Evolutionary conservation across 495 filamentous ascomycete genomes (phyloP).

Genomic region (Penicillium silybi): DNA sequence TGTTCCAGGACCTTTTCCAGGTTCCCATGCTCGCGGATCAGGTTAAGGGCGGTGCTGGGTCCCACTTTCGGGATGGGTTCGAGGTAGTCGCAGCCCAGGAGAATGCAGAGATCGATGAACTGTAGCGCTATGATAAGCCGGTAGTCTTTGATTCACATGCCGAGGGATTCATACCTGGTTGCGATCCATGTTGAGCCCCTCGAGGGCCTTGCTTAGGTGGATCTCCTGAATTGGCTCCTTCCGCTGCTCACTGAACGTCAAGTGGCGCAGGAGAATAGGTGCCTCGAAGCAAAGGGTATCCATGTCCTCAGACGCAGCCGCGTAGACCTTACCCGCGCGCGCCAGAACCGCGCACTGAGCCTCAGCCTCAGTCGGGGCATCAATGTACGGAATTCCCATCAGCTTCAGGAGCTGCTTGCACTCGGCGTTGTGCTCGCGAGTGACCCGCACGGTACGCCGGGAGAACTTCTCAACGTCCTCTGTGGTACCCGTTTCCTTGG

Average conservation of each 20-base stretch:
- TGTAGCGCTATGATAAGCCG: slow-evolving; percentile 27
- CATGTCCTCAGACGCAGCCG: slow-evolving; percentile 97
- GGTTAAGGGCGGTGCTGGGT: slow-evolving; percentile 81
- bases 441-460: slow-evolving; percentile 90
- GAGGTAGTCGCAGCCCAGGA: slow-evolving; percentile 96
- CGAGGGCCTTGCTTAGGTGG: slow-evolving; percentile 74
- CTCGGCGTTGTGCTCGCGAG: slow-evolving; percentile 90
- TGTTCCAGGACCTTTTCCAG: slow-evolving; percentile 81
- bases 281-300: slow-evolving; percentile 95
- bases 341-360: slow-evolving; percentile 93
- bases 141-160: background rate
- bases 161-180: slow-evolving; percentile 55
- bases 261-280: slow-evolving; percentile 84
- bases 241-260: slow-evolving; percentile 94
- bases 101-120: slow-evolving; percentile 97
- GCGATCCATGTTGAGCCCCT: slow-evolving; percentile 81
- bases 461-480: slow-evolving; percentile 98
- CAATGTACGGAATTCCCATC: slow-evolving; percentile 94
- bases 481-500: slow-evolving; percentile 94
- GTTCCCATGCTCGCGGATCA: slow-evolving; percentile 84
- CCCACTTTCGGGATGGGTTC: slow-evolving; percentile 94
- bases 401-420: slow-evolving; percentile 85
- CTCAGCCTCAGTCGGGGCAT: slow-evolving; percentile 95
- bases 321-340: slow-evolving; percentile 90
- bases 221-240: slow-evolving; percentile 99